Evolutionary conservation across 345 rosid species (phyloP).

Genomic region (Bretschneidera sinensis): DNA sequence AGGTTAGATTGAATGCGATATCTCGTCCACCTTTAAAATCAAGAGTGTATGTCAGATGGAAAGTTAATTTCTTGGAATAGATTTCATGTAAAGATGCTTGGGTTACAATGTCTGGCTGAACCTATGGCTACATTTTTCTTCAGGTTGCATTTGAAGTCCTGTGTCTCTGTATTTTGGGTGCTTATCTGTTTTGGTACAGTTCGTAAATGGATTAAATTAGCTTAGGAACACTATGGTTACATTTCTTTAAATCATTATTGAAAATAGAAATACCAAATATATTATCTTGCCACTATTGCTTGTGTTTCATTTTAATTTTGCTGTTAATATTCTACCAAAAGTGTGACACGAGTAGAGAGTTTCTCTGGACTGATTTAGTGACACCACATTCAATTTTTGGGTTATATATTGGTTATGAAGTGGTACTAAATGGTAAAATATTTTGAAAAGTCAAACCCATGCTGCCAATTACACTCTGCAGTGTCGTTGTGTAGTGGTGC

Average conservation of each 20-base stretch:
- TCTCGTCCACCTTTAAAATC: slow-evolving; percentile 11
- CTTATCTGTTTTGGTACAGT: too few species aligned
- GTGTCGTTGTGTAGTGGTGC: too few species aligned
- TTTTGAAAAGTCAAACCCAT: too few species aligned
- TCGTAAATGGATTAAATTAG: too few species aligned
- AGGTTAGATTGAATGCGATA: slow-evolving; percentile 41
- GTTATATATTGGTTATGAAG: too few species aligned
- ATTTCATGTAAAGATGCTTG: not conserved
- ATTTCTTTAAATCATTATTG: too few species aligned
- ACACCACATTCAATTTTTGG: not conserved
- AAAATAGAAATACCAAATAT: too few species aligned
- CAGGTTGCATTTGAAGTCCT: not conserved
- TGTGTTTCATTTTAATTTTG: not conserved
- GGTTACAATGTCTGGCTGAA: not conserved
- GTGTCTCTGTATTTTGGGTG: too few species aligned
- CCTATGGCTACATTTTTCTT: not conserved
- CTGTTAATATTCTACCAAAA: not conserved
- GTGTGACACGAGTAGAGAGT: not conserved
- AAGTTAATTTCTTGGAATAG: not conserved
- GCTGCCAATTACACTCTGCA: too few species aligned
- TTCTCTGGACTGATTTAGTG: not conserved
- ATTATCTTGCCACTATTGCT: too few species aligned
- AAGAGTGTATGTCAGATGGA: not conserved
- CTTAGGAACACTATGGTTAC: too few species aligned
- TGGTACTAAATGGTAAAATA: not conserved